Evolutionary conservation across 75 land plant genomes (phyloP).

Genomic region (Pinus taeda): DNA sequence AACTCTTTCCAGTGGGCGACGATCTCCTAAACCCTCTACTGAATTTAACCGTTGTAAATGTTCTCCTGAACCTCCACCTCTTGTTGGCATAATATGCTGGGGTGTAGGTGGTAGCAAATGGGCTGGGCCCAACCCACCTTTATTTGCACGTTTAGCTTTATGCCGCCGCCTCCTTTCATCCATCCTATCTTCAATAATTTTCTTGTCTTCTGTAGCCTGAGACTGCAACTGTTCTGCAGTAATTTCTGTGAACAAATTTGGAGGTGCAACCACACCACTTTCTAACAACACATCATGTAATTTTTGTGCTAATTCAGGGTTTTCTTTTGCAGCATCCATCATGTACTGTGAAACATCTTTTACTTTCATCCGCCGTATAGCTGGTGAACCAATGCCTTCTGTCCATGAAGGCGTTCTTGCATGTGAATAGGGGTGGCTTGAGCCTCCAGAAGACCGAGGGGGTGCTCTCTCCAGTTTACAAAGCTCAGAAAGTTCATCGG

Average conservation of each 20-base stretch:
- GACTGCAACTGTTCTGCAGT: conserved; percentile 27
- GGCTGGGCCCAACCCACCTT: conserved; percentile 15
- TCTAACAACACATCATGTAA: conserved; percentile 84
- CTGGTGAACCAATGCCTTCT: conserved; percentile 77
- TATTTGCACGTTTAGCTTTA: conserved; percentile 13
- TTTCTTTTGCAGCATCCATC: conserved; percentile 94
- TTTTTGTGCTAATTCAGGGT: conserved; percentile 83
- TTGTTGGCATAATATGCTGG: conserved; percentile 17
- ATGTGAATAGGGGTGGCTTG: conserved; percentile 38
- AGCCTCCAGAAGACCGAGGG: conserved; percentile 7
- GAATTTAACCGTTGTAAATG: conserved; percentile 28
- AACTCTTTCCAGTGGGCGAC: conserved; percentile 14
- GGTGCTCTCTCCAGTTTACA: conserved; percentile 12
- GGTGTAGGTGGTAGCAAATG: conserved; percentile 43
- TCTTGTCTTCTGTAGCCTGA: conserved; percentile 15
- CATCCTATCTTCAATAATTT: conserved; percentile 9
- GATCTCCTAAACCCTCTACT: conserved; percentile 39
- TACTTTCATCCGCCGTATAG: conserved; percentile 63
- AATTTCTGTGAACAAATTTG: conserved; percentile 62
- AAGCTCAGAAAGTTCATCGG: conserved; percentile 8
- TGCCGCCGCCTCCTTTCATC: conserved; percentile 11
- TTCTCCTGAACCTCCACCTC: conserved; percentile 13
- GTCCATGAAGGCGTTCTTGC: conserved; percentile 89
- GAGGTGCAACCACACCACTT: conserved; percentile 84
- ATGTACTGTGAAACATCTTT: conserved; percentile 88